Conservation (phyloP, 441 rosid species). For the Daphne laureola region DNA sequence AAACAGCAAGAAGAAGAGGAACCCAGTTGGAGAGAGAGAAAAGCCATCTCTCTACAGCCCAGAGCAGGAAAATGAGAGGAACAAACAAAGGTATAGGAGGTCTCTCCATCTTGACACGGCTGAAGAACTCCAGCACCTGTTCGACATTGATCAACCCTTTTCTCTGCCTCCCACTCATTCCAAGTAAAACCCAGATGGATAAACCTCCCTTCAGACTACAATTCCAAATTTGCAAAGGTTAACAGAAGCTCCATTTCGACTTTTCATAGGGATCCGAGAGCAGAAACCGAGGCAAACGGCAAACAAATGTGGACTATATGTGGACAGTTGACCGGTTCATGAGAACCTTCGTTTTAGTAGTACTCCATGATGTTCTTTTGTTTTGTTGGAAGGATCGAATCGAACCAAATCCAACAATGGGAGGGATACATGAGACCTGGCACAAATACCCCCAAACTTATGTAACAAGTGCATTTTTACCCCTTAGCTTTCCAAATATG, state of each 20-base stretch:
- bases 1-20: constrained; percentile 78
- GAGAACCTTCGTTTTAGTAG: no score
- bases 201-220: background rate
- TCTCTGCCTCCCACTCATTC: constrained; percentile 42
- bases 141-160: constrained; percentile 35
- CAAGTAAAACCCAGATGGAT: constrained; percentile 5
- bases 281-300: no score
- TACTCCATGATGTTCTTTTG: no score
- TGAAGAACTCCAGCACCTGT: constrained; percentile 41
- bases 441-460: no score
- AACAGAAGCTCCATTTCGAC: no score
- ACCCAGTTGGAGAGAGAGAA: constrained; percentile 89
- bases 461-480: no score
- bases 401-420: constrained; percentile 16
- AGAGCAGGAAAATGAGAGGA: constrained; percentile 50
- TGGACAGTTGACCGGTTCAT: no score
- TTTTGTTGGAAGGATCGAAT: background rate
- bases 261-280: no score
- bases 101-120: constrained; percentile 48
- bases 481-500: no score
- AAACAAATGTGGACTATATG: no score
- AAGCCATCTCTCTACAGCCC: constrained; percentile 88
- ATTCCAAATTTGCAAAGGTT: no score
- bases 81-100: constrained; percentile 50
- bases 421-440: background rate